Conservation (phyloP, 495 filamentous ascomycete genomes). For the Neurospora sp. region DNA sequence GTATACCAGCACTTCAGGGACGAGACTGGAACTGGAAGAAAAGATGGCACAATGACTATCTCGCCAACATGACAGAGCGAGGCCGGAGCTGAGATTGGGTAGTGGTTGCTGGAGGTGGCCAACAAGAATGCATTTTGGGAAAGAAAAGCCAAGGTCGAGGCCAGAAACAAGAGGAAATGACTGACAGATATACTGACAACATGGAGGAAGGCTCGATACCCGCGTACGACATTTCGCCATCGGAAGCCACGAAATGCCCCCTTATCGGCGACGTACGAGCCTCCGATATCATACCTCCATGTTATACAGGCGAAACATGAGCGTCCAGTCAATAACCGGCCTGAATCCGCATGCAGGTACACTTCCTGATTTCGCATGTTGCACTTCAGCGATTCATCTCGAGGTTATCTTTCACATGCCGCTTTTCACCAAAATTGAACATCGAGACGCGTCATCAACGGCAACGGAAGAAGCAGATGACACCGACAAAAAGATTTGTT, state of each 20-base stretch:
- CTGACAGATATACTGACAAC: not conserved
- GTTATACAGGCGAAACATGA: not conserved
- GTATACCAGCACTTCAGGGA: not conserved
- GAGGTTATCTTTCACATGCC: not conserved
- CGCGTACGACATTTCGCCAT: not conserved
- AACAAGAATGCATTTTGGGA: too few species aligned
- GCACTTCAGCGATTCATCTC: fast-evolving
- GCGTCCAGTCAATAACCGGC: not conserved
- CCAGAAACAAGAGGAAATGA: not conserved
- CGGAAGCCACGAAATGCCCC: not conserved
- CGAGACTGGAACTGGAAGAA: not conserved
- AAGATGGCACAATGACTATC: not conserved
- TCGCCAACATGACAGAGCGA: not conserved
- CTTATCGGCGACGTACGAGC: not conserved
- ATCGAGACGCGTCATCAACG: not conserved
- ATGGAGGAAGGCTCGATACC: not conserved
- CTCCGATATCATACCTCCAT: not conserved
- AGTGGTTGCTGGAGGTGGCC: not conserved
- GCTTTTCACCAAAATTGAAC: not conserved
- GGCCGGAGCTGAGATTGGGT: not conserved
- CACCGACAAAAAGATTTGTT: not conserved
- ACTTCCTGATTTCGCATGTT: not conserved
- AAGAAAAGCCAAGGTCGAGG: not conserved
- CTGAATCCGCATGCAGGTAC: not conserved
- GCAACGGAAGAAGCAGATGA: not conserved